Conservation (phyloP, 1,139 yeast species). For the Arxiozyma heterogenica region DNA sequence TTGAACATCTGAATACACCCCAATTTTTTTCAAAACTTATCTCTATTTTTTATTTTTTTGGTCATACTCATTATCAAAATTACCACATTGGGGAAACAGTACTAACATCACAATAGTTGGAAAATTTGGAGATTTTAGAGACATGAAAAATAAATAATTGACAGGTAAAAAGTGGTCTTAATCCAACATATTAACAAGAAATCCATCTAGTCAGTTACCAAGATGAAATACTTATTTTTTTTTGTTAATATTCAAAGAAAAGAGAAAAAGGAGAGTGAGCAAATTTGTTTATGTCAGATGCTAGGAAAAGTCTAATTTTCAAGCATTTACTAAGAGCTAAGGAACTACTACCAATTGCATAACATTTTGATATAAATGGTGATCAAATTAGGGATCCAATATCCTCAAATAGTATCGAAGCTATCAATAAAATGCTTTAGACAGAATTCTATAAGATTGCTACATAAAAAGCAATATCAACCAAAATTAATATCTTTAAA, state of each 20-base stretch:
- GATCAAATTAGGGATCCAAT: background rate
- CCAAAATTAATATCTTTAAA: background rate
- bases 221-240: background rate
- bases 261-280: background rate
- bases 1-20: background rate
- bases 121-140: too few relatives aligned
- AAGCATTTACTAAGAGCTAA: too few relatives aligned
- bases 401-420: background rate
- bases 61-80: background rate
- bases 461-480: background rate
- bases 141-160: too few relatives aligned
- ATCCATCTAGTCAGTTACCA: background rate
- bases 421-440: background rate
- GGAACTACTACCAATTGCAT: background rate
- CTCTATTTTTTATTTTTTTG: too few relatives aligned
- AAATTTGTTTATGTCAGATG: background rate
- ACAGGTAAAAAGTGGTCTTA: too few relatives aligned
- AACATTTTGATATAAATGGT: background rate
- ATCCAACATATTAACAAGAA: background rate
- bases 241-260: background rate
- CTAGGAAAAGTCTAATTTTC: too few relatives aligned
- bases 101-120: too few relatives aligned
- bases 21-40: background rate
- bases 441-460: background rate
- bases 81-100: background rate